Percentiles rank a stretch among this genome's conserved stretches.
These are phyloP conservation scores for Helotiales sp. DNA, from an alignment of 2,329 filamentous ascomycete genomes.

Conservation along the genomic window DNA sequence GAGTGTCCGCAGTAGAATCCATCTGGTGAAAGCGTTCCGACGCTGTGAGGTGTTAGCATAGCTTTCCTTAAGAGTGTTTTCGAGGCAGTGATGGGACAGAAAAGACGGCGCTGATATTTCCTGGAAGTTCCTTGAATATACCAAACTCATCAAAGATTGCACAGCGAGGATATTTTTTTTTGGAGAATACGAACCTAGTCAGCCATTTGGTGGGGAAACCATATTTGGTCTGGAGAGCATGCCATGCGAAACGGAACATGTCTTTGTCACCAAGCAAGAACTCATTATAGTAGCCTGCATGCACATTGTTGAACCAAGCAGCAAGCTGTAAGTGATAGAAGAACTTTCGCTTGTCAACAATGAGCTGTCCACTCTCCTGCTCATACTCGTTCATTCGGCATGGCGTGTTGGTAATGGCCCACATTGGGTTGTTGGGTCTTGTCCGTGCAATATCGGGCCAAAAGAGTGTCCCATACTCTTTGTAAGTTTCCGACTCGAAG, in stretches of 20 bases:
- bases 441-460: conserved; percentile 39
- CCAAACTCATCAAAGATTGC: background rate
- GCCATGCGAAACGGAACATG: conserved; percentile 22
- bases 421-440: conserved; percentile 31
- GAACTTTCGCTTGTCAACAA: conserved; percentile 38
- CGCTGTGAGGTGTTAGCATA: conserved; percentile 5
- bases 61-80: background rate
- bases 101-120: background rate
- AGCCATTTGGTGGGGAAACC: conserved; percentile 7
- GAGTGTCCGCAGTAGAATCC: conserved; percentile 10
- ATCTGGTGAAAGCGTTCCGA: conserved; percentile 5
- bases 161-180: background rate
- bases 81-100: no score
- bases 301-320: conserved; percentile 34
- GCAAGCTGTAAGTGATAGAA: conserved; percentile 41
- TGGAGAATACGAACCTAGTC: conserved; percentile 1
- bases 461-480: conserved; percentile 37
- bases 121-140: background rate
- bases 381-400: conserved; percentile 39
- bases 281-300: conserved; percentile 29
- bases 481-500: conserved; percentile 28
- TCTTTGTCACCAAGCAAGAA: conserved; percentile 41
- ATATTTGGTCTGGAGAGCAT: conserved; percentile 11
- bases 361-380: conserved; percentile 37
- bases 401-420: conserved; percentile 37